Evolutionary conservation across 1,284 basidiomycete genomes (phyloP).

Genomic region (Boletus albobrunnescens): DNA sequence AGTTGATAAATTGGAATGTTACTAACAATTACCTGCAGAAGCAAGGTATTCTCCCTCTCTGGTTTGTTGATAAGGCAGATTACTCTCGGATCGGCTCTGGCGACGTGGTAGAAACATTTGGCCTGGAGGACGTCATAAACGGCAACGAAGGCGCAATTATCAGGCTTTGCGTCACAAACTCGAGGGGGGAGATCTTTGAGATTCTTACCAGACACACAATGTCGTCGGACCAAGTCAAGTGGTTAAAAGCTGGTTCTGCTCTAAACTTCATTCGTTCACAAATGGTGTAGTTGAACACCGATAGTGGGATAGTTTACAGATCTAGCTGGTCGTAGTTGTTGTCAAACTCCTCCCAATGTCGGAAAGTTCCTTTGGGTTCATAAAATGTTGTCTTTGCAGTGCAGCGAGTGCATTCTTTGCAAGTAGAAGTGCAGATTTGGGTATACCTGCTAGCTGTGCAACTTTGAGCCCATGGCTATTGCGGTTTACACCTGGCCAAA

Average conservation of each 20-base stretch:
- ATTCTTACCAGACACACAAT: conserved; percentile 83
- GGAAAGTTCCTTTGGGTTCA: conserved; percentile 25
- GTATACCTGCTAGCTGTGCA: conserved; percentile 85
- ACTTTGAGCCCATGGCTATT: conserved; percentile 93
- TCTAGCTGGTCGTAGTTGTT: conserved; percentile 7
- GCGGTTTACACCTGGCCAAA: conserved; percentile 82
- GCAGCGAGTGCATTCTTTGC: conserved; percentile 51
- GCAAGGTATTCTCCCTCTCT: conserved; percentile 91
- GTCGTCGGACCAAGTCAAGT: conserved; percentile 83
- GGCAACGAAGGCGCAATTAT: conserved; percentile 52
- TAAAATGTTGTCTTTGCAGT: conserved; percentile 31
- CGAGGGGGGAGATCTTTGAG: conserved; percentile 59
- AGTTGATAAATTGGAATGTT: background rate
- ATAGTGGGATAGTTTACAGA: background rate
- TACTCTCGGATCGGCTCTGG: conserved; percentile 81
- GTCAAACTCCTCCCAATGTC: conserved; percentile 27
- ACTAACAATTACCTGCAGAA: conserved; percentile 52
- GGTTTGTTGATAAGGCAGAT: conserved; percentile 84
- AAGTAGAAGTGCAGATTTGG: conserved; percentile 54
- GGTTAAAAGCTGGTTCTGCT: conserved; percentile 83
- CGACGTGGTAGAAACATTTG: conserved; percentile 44
- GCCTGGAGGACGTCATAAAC: conserved; percentile 46
- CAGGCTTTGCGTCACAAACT: conserved; percentile 67
- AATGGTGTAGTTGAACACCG: conserved; percentile 27
- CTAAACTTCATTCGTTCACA: conserved; percentile 77